These are phyloP conservation scores for Quercus suber DNA, from an alignment of 306 rosid genomes.

Conservation along the genomic window DNA sequence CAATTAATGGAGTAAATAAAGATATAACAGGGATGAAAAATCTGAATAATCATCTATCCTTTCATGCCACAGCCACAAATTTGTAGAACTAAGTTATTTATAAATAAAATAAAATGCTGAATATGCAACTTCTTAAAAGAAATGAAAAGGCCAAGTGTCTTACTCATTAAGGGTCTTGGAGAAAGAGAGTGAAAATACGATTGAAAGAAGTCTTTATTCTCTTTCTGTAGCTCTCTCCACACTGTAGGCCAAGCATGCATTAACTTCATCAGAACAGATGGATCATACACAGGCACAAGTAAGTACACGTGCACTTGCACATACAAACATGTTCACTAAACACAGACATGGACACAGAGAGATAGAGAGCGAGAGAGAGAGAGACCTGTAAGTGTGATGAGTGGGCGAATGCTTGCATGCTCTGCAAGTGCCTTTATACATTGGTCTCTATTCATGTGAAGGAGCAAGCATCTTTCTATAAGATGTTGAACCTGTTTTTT, in stretches of 20 bases:
- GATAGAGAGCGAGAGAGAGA: not conserved
- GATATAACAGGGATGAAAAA: too few species aligned
- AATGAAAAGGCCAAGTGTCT: slow-evolving; percentile 19
- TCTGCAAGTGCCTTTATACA: slow-evolving; percentile 66
- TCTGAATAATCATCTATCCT: too few species aligned
- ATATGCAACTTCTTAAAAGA: not conserved
- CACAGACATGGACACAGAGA: not conserved
- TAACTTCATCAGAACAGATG: not conserved
- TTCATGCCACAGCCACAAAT: too few species aligned
- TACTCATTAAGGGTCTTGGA: slow-evolving; percentile 49
- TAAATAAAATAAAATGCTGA: not conserved
- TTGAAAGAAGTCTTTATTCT: slow-evolving; percentile 73
- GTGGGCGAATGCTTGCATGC: slow-evolving; percentile 79
- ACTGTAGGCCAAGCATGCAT: slow-evolving; percentile 37
- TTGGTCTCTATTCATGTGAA: slow-evolving; percentile 78
- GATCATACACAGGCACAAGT: not conserved
- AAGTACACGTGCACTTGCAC: not conserved
- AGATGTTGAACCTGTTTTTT: slow-evolving; percentile 80
- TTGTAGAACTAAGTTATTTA: not conserved
- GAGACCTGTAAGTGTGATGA: slow-evolving; percentile 75
- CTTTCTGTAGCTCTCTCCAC: slow-evolving; percentile 93
- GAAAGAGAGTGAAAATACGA: slow-evolving; percentile 57
- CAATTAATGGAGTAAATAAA: too few species aligned
- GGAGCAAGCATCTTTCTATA: slow-evolving; percentile 81
- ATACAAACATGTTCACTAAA: not conserved